A percentile compares a stretch with the other conserved stretches of the same genome.
These are phyloP conservation scores for Fusarium verrucosum DNA, from an alignment of 2,329 filamentous ascomycete genomes.

Conservation along the genomic window DNA sequence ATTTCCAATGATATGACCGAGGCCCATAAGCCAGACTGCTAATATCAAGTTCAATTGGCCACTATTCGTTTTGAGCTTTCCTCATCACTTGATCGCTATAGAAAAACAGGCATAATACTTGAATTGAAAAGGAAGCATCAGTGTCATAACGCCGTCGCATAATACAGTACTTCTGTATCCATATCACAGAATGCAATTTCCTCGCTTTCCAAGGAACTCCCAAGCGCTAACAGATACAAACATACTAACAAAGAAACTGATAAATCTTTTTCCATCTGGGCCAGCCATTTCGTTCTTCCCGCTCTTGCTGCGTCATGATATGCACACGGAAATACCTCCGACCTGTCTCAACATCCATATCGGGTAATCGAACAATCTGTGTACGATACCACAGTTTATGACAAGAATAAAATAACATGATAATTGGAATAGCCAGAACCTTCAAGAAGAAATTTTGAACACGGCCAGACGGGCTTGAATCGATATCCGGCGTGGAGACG, in stretches of 20 bases:
- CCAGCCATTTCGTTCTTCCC: constrained; percentile 76
- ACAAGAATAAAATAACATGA: constrained; percentile 71
- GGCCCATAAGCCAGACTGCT: no score
- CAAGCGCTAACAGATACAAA: not conserved
- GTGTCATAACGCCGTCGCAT: no score
- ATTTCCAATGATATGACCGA: no score
- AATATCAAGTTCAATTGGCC: no score
- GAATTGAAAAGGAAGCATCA: no score
- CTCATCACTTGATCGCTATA: no score
- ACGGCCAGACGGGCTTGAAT: constrained; percentile 55
- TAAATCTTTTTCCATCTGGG: constrained; percentile 81
- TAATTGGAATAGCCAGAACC: constrained; percentile 75
- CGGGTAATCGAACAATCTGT: constrained; percentile 68
- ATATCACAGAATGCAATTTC: not conserved
- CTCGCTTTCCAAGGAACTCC: not conserved
- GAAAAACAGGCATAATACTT: no score
- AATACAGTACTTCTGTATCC: not conserved
- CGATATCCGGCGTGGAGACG: constrained; percentile 59
- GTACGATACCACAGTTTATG: constrained; percentile 83
- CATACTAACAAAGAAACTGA: constrained; percentile 71
- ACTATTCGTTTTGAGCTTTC: no score
- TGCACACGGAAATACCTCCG: constrained; percentile 84
- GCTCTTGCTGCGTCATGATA: constrained; percentile 80
- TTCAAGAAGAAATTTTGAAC: constrained; percentile 76
- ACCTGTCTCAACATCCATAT: constrained; percentile 90